Conservation (phyloP, 108 stramenopile genomes). For the Aureococcus anophagefferens region DNA sequence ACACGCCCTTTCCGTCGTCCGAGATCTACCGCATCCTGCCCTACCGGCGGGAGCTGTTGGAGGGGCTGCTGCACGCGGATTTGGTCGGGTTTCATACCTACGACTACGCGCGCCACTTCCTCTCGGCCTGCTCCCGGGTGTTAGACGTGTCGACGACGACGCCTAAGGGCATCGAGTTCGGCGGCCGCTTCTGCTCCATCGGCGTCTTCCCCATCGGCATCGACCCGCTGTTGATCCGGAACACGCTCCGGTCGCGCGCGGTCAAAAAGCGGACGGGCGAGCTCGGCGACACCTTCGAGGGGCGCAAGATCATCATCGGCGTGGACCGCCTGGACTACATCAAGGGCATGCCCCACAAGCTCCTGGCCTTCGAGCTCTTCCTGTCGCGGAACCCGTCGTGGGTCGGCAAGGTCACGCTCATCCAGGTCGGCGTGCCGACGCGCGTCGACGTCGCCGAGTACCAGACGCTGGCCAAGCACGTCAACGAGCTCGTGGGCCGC, state of each 20-base stretch:
- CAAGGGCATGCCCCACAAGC: conserved; percentile 58
- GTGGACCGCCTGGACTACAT: conserved; percentile 89
- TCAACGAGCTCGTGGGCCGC: conserved; percentile 4
- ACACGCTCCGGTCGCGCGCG: conserved; percentile 15
- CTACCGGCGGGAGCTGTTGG: conserved; percentile 45
- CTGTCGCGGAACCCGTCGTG: conserved; percentile 23
- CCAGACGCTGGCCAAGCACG: conserved; percentile 7
- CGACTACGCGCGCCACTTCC: conserved; percentile 59
- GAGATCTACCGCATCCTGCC: conserved; percentile 57
- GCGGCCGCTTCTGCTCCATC: conserved; percentile 24
- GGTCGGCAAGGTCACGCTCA: conserved; percentile 18
- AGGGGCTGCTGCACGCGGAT: conserved; percentile 57
- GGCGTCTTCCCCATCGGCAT: conserved; percentile 39
- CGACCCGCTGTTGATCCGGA: conserved; percentile 24
- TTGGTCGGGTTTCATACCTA: conserved; percentile 58
- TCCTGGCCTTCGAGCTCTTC: conserved; percentile 49
- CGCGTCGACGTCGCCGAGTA: not conserved
- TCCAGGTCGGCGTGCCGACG: conserved; percentile 20
- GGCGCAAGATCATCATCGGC: conserved; percentile 71
- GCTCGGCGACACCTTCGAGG: conserved; percentile 51
- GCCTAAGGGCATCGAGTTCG: conserved; percentile 29
- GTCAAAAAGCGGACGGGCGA: conserved; percentile 21
- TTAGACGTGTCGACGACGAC: conserved; percentile 52
- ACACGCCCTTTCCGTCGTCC: conserved; percentile 57
- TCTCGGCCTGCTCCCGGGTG: conserved; percentile 46